Conservation (phyloP, 2,329 filamentous ascomycete genomes). For the Aspergillus pseudoterreus region DNA sequence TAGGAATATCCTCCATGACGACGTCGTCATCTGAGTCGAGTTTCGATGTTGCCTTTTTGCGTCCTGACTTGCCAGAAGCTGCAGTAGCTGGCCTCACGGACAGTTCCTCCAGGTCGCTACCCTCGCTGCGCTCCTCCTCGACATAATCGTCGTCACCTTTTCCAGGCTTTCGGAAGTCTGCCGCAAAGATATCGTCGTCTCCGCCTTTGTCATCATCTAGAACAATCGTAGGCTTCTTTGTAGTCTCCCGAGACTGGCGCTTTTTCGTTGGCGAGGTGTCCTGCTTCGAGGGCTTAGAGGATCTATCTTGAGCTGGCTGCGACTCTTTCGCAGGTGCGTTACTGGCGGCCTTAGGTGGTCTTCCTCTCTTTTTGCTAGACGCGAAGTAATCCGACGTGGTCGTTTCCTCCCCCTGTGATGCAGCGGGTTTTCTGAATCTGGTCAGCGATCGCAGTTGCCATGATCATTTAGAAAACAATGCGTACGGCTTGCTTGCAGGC, state of each 20-base stretch:
- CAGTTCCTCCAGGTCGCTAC: constrained; percentile 61
- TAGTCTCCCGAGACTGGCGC: constrained; percentile 8
- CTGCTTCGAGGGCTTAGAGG: constrained; percentile 2
- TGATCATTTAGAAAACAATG: constrained; percentile 2
- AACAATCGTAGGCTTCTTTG: constrained; percentile 34
- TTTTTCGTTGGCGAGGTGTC: constrained; percentile 20
- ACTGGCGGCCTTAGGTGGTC: constrained; percentile 31
- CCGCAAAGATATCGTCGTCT: constrained; percentile 81
- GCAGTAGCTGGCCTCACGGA: constrained; percentile 57
- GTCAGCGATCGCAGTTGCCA: constrained; percentile 1
- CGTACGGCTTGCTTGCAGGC: constrained; percentile 48
- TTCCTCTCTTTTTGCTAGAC: constrained; percentile 54
- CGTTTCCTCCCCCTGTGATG: constrained; percentile 53
- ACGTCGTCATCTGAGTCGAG: constrained; percentile 44
- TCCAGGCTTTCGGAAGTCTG: constrained; percentile 62
- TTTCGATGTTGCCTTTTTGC: constrained; percentile 29
- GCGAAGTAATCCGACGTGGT: constrained; percentile 63
- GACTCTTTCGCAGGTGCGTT: constrained; percentile 16
- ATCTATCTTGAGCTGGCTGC: constrained; percentile 12
- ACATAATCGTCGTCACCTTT: constrained; percentile 68
- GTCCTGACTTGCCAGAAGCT: constrained; percentile 43
- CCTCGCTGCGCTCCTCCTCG: constrained; percentile 49
- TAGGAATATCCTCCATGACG: constrained; percentile 51
- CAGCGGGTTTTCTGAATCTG: constrained; percentile 45
- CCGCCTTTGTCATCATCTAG: constrained; percentile 61